These are phyloP conservation scores for Podospora sp. DNA, from an alignment of 495 filamentous ascomycete species.

Conservation along the genomic window DNA sequence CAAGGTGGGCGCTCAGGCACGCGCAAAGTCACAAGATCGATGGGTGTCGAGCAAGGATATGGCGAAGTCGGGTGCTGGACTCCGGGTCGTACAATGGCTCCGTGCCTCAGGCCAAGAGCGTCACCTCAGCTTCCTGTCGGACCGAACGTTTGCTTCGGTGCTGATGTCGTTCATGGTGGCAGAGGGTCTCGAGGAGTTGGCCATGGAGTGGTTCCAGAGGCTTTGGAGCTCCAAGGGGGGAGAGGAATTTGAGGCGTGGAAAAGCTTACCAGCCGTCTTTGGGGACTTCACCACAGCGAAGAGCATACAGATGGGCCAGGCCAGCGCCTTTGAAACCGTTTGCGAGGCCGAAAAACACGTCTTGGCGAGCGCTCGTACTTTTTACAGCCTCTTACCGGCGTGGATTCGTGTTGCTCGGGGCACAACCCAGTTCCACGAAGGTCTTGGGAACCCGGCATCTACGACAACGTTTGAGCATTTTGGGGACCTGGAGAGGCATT, in stretches of 20 bases:
- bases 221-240: conserved; percentile 22
- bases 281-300: neutral
- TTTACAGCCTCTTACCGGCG: neutral
- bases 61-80: conserved; percentile 43
- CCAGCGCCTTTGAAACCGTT: conserved; percentile 40
- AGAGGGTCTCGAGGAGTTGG: conserved; percentile 48
- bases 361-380: neutral
- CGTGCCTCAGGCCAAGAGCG: conserved; percentile 50
- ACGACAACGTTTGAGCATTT: conserved; percentile 45
- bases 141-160: conserved; percentile 33
- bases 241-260: neutral
- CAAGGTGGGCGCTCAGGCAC: conserved; percentile 32
- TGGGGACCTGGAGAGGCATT: conserved; percentile 29
- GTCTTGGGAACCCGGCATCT: conserved; percentile 33
- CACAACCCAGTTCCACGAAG: neutral
- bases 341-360: conserved; percentile 27
- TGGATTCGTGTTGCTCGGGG: neutral
- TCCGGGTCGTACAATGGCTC: conserved; percentile 54
- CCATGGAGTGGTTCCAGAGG: conserved; percentile 47
- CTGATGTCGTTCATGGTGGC: conserved; percentile 54
- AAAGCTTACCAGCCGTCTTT: neutral
- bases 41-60: conserved; percentile 37
- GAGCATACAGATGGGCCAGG: conserved; percentile 26
- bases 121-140: conserved; percentile 37
- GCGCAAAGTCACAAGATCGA: neutral